These are phyloP conservation scores for Apiotrichum gamsii DNA, from an alignment of 1,284 basidiomycete species.

Conservation along the genomic window DNA sequence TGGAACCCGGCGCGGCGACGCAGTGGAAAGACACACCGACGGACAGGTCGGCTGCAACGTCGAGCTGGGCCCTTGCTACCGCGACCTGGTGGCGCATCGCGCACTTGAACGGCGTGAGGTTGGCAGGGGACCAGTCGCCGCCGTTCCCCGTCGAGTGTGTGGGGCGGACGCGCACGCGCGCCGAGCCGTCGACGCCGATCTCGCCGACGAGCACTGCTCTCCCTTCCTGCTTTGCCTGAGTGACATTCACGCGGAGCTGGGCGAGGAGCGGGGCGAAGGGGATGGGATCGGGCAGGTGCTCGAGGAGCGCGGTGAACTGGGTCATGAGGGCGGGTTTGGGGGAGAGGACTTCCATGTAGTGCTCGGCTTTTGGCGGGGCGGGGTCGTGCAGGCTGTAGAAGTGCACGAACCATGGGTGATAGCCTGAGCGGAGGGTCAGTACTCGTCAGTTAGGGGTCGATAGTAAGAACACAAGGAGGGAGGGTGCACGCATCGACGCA, in stretches of 20 bases:
- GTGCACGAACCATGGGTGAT: slow-evolving; percentile 52
- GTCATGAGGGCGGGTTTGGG: slow-evolving; percentile 19
- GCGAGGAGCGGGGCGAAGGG: slow-evolving; percentile 26
- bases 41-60: slow-evolving; percentile 44
- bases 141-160: neutral
- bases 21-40: slow-evolving; percentile 48
- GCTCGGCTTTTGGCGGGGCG: slow-evolving; percentile 32
- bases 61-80: slow-evolving; percentile 44
- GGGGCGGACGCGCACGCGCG: slow-evolving; percentile 14
- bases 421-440: slow-evolving; percentile 30
- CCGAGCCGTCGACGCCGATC: slow-evolving; percentile 48
- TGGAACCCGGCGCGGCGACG: slow-evolving; percentile 46
- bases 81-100: slow-evolving; percentile 45
- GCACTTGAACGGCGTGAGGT: slow-evolving; percentile 45
- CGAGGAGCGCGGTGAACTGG: slow-evolving; percentile 26
- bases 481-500: slow-evolving; percentile 15
- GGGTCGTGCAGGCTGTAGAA: slow-evolving; percentile 36
- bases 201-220: slow-evolving; percentile 48
- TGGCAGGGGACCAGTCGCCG: slow-evolving; percentile 19
- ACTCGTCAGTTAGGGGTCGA: neutral
- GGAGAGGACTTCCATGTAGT: slow-evolving; percentile 45
- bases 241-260: slow-evolving; percentile 22
- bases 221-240: slow-evolving; percentile 12
- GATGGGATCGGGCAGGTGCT: slow-evolving; percentile 38
- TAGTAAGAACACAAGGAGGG: no score